These are phyloP conservation scores for Lanzia echinophila DNA, from an alignment of 2,329 filamentous ascomycete species.

Conservation along the genomic window DNA sequence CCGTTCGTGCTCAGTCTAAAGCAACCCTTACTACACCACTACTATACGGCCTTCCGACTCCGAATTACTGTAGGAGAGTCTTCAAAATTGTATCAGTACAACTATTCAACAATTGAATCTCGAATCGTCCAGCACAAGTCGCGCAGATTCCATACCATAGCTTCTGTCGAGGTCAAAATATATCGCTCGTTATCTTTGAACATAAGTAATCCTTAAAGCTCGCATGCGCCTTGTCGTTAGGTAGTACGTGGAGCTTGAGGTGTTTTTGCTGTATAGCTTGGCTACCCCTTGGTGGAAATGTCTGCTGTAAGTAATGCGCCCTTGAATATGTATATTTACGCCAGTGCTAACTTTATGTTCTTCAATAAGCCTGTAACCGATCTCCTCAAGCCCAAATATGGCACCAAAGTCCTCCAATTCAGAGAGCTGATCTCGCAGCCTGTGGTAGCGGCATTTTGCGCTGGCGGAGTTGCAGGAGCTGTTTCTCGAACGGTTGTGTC, in stretches of 20 bases:
- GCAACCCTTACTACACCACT: neutral
- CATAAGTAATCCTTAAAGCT: neutral
- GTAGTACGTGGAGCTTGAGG: slow-evolving; percentile 16
- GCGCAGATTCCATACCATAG: neutral
- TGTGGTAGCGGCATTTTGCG: slow-evolving; percentile 85
- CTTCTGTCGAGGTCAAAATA: neutral
- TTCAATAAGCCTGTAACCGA: slow-evolving; percentile 20
- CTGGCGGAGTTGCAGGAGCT: slow-evolving; percentile 87
- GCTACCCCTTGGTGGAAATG: slow-evolving; percentile 20
- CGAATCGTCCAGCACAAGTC: neutral
- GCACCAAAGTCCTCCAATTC: slow-evolving; percentile 25
- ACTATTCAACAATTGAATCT: neutral
- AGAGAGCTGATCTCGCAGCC: slow-evolving; percentile 64
- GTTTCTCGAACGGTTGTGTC: slow-evolving; percentile 98
- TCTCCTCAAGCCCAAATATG: slow-evolving; percentile 28
- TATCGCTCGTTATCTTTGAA: neutral
- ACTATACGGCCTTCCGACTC: neutral
- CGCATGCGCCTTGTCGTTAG: slow-evolving; percentile 3
- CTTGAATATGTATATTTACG: neutral
- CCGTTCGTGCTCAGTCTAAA: neutral
- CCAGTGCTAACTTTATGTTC: neutral
- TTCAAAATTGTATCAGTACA: neutral
- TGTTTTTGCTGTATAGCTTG: slow-evolving; percentile 12
- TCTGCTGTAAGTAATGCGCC: slow-evolving; percentile 26
- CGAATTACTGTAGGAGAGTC: too few relatives aligned